A percentile compares a stretch with the other conserved stretches of the same genome.
Evolutionary conservation across 1,284 basidiomycete species (phyloP).

Genomic region (Neolentinus lepideus): DNA sequence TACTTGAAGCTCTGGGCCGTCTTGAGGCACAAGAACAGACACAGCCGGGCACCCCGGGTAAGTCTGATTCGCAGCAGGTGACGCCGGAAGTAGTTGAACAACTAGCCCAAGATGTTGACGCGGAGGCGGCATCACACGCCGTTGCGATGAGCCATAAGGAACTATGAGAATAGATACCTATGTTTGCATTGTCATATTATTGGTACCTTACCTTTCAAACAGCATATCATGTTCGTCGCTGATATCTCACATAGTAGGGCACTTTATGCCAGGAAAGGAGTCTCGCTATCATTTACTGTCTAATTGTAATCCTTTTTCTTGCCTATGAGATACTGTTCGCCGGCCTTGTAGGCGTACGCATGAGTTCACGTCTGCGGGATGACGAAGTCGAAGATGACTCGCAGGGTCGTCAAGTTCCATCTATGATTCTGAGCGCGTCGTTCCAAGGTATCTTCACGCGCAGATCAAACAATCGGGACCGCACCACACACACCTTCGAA

Average conservation of each 20-base stretch:
- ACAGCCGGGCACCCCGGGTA: not conserved
- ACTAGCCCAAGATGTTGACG: conserved; percentile 17
- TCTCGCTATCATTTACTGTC: not conserved
- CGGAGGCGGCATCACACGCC: conserved; percentile 12
- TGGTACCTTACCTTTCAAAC: not conserved
- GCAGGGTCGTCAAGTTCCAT: too few species aligned
- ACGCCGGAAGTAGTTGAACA: conserved; percentile 16
- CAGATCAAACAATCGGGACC: too few species aligned
- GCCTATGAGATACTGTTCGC: not conserved
- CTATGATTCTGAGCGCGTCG: too few species aligned
- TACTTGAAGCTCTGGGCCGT: conserved; percentile 37
- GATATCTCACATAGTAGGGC: too few species aligned
- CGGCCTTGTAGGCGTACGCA: not conserved
- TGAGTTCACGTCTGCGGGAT: too few species aligned
- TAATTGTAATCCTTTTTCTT: not conserved
- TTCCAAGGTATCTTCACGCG: too few species aligned
- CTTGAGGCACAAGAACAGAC: conserved; percentile 16
- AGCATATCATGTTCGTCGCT: too few species aligned
- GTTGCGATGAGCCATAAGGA: conserved; percentile 19
- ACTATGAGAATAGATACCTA: conserved; percentile 17
- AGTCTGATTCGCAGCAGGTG: conserved; percentile 7
- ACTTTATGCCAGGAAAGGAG: too few species aligned
- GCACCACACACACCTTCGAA: too few species aligned
- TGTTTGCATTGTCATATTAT: not conserved
- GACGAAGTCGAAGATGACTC: too few species aligned